A percentile compares a stretch with the other conserved stretches of the same genome.
Conservation (phyloP, 768 basidiomycete genomes). For the Pleurotus sapidus region DNA sequence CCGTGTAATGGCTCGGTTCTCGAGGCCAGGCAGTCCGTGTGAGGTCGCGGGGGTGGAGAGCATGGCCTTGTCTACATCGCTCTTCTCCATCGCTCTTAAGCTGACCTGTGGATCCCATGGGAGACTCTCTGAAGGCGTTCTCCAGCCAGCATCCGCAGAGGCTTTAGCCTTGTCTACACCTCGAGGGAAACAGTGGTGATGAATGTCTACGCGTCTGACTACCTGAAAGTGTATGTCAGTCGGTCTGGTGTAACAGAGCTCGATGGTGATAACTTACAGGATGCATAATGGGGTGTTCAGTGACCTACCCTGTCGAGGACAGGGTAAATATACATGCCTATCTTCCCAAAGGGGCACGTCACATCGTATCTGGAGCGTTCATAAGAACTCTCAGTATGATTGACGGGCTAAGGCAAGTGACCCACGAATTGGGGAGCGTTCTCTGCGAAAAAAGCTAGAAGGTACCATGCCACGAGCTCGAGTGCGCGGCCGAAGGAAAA, state of each 20-base stretch:
- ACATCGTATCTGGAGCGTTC: too few relatives aligned
- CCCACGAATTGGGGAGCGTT: too few relatives aligned
- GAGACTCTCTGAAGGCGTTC: conserved; percentile 57
- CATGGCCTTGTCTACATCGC: conserved; percentile 56
- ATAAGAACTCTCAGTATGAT: too few relatives aligned
- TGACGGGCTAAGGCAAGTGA: too few relatives aligned
- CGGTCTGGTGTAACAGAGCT: not conserved
- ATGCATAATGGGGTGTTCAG: not conserved
- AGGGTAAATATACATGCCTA: too few relatives aligned
- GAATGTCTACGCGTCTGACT: conserved; percentile 56
- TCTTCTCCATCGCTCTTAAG: conserved; percentile 58
- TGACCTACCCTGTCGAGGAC: too few relatives aligned
- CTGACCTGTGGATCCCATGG: conserved; percentile 64
- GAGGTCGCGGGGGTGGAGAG: conserved; percentile 65
- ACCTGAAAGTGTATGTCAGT: not conserved
- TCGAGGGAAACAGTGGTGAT: conserved; percentile 71
- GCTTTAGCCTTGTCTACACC: conserved; percentile 43
- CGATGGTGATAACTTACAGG: not conserved
- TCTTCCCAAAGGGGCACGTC: too few relatives aligned
- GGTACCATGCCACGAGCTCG: too few relatives aligned
- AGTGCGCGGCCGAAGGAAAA: too few relatives aligned
- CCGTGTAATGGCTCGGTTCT: conserved; percentile 40
- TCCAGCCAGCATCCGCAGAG: conserved; percentile 54
- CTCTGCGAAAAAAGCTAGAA: too few relatives aligned
- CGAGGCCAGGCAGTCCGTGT: conserved; percentile 30